These are phyloP conservation scores for Neurospora cerealis DNA, from an alignment of 495 filamentous ascomycete genomes.

Conservation along the genomic window DNA sequence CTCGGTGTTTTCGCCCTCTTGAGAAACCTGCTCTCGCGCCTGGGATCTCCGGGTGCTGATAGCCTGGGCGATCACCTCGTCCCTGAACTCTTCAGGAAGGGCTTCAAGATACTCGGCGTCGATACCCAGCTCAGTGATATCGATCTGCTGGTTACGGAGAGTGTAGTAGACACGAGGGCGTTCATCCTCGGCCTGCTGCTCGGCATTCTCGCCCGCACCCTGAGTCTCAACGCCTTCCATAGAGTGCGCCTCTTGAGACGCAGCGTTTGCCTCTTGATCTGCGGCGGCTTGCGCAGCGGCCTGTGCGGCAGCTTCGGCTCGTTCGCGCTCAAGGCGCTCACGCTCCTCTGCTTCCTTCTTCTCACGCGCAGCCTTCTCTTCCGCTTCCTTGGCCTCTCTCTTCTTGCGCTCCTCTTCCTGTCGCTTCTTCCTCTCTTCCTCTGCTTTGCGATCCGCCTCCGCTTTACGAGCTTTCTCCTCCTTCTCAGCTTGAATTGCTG, in stretches of 20 bases:
- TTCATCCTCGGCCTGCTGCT: constrained; percentile 17
- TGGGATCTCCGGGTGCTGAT: constrained; percentile 72
- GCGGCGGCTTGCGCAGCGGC: constrained; percentile 17
- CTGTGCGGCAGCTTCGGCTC: constrained; percentile 33
- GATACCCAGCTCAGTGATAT: constrained; percentile 90
- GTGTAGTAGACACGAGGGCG: constrained; percentile 60
- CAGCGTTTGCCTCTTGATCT: constrained; percentile 3
- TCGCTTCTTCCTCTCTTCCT: constrained; percentile 52
- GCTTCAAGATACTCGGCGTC: constrained; percentile 90
- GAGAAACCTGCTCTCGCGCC: constrained; percentile 54
- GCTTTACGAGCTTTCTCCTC: constrained; percentile 49
- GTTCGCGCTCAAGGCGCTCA: constrained; percentile 42
- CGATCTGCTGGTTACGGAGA: constrained; percentile 73
- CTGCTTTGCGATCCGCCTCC: constrained; percentile 50
- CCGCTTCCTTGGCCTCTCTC: constrained; percentile 49
- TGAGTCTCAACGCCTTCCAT: constrained; percentile 84
- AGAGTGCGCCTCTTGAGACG: constrained; percentile 38
- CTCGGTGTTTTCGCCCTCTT: constrained; percentile 71
- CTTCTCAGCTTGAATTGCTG: constrained; percentile 71
- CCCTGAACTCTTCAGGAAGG: constrained; percentile 85
- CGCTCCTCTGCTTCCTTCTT: constrained; percentile 50
- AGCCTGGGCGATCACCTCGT: constrained; percentile 88
- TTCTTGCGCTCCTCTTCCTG: constrained; percentile 44
- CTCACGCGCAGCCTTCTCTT: constrained; percentile 45
- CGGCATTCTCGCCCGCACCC: constrained; percentile 22